These are phyloP conservation scores for Rostrohypoxylon terebratum DNA, from an alignment of 495 filamentous ascomycete species.

Conservation along the genomic window DNA sequence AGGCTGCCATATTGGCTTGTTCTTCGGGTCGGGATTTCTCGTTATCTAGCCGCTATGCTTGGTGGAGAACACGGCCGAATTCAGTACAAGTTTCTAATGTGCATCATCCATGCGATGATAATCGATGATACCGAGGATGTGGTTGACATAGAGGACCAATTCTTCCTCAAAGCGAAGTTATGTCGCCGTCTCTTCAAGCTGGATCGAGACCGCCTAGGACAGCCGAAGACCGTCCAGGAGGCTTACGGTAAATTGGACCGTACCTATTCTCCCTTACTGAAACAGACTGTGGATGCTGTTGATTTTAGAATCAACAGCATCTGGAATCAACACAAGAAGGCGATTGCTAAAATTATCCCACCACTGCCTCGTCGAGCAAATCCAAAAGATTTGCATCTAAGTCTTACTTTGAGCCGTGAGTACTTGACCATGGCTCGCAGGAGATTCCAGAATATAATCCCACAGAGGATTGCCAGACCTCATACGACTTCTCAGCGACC, in stretches of 20 bases:
- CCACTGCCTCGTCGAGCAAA: slow-evolving; percentile 54
- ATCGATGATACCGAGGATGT: slow-evolving; percentile 51
- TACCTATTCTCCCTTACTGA: slow-evolving; percentile 25
- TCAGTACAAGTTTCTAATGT: slow-evolving; percentile 70
- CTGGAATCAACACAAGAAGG: slow-evolving; percentile 46
- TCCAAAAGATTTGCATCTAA: slow-evolving; percentile 46
- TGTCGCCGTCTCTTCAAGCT: slow-evolving; percentile 72
- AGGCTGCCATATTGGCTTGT: slow-evolving; percentile 69
- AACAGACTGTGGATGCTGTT: slow-evolving; percentile 24
- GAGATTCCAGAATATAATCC: slow-evolving; percentile 4
- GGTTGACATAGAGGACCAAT: slow-evolving; percentile 27
- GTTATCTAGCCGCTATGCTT: slow-evolving; percentile 57
- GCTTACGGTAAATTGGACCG: slow-evolving; percentile 17
- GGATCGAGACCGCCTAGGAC: slow-evolving; percentile 52
- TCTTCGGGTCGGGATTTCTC: slow-evolving; percentile 65
- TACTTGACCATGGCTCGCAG: slow-evolving; percentile 46
- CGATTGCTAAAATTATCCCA: slow-evolving; percentile 50
- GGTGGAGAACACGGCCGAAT: slow-evolving; percentile 59
- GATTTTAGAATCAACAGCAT: slow-evolving; percentile 11
- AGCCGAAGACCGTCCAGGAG: slow-evolving; percentile 12
- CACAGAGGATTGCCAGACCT: background rate
- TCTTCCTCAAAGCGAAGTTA: slow-evolving; percentile 65
- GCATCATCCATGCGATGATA: slow-evolving; percentile 55
- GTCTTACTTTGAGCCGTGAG: slow-evolving; percentile 56
- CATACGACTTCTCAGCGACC: background rate